phyloP scores from a whole-genome alignment of 306 rosid species.

The Cucumis sativus region Cucumber_9930_V3 NC_026657.2:6129001-6129500 shows the following conservation, averaged over 20 bases:
- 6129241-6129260: not conserved
- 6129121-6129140: conserved; percentile 23
- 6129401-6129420: not conserved
- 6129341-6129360: not conserved
- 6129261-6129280: not conserved
- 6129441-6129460: not conserved
- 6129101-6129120: conserved; percentile 46
- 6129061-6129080: conserved; percentile 59
- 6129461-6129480: not conserved
- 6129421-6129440: not conserved
- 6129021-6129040: conserved; percentile 57
- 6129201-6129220: not conserved
- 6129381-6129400: not conserved
- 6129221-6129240: not conserved
- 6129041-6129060: conserved; percentile 67
- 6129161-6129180: conserved; percentile 65
- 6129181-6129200: not conserved
- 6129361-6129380: not conserved
- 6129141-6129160: conserved; percentile 32
- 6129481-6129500: not conserved
- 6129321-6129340: not conserved
- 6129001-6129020: conserved; percentile 50
- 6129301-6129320: not conserved
- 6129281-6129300: not conserved
- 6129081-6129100: conserved; percentile 66